Percentiles rank a stretch among this genome's conserved stretches.
Evolutionary conservation across 2,329 filamentous ascomycete species (phyloP).

Genomic region (Arthrobotrys megalospora): DNA sequence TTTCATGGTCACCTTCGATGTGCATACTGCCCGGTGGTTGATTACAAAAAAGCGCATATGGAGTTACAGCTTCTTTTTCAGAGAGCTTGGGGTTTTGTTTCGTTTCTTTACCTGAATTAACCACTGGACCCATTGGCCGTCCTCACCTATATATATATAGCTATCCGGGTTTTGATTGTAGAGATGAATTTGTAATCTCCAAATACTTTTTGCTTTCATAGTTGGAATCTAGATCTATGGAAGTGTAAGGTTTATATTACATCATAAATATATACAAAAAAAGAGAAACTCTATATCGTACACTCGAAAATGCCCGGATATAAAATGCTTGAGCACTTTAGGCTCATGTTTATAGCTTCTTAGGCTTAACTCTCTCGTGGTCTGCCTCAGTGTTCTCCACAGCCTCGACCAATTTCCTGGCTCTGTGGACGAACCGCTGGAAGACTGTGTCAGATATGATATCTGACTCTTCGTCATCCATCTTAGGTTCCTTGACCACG

Average conservation of each 20-base stretch:
- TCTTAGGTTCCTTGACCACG: neutral
- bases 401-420: conserved; percentile 48
- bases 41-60: conserved; percentile 27
- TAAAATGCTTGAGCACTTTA: neutral
- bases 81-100: conserved; percentile 13
- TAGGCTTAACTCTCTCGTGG: conserved; percentile 20
- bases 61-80: conserved; percentile 30
- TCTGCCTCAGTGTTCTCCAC: conserved; percentile 36
- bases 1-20: conserved; percentile 4
- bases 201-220: conserved; percentile 17
- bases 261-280: conserved; percentile 29
- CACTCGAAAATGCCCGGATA: conserved; percentile 12
- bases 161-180: neutral
- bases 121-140: neutral
- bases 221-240: conserved; percentile 11
- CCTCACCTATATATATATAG: too few species aligned
- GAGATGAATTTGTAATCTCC: neutral
- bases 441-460: conserved; percentile 45
- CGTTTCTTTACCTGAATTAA: neutral
- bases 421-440: conserved; percentile 40
- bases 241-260: conserved; percentile 29
- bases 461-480: conserved; percentile 21
- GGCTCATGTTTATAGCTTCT: conserved; percentile 20
- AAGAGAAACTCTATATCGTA: conserved; percentile 27
- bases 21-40: conserved; percentile 16